Percentiles rank a stretch among this genome's conserved stretches.
These are phyloP conservation scores for Pseudozyma pruni DNA, from an alignment of 1,284 basidiomycete species.

Conservation along the genomic window DNA sequence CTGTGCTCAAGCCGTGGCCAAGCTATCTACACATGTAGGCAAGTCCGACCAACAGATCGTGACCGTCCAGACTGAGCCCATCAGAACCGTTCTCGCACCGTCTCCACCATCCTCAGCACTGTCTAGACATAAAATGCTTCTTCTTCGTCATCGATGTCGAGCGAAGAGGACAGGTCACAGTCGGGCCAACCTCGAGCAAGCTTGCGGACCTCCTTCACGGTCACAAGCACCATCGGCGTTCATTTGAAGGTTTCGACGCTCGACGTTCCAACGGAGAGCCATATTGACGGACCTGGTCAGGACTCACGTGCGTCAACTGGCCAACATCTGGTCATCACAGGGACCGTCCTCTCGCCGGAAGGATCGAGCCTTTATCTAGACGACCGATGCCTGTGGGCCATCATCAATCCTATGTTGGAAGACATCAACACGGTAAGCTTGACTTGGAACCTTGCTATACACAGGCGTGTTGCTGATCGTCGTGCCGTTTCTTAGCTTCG, in stretches of 20 bases:
- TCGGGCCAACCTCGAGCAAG: neutral
- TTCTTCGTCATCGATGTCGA: neutral
- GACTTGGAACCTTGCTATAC: neutral
- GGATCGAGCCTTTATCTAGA: neutral
- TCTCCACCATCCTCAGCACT: too few relatives aligned
- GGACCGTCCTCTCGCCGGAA: neutral
- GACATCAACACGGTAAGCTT: slow-evolving; percentile 17
- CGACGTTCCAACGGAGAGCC: neutral
- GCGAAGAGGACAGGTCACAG: neutral
- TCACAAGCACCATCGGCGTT: slow-evolving; percentile 9
- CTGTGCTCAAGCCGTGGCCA: too few relatives aligned
- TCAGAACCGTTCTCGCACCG: too few relatives aligned
- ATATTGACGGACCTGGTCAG: neutral
- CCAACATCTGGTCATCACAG: slow-evolving; percentile 5
- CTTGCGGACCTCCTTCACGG: neutral
- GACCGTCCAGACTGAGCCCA: too few relatives aligned
- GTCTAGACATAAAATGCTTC: too few relatives aligned
- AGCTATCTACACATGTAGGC: too few relatives aligned
- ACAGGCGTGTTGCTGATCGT: neutral
- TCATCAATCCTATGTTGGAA: slow-evolving; percentile 1
- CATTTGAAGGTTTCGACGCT: slow-evolving; percentile 2
- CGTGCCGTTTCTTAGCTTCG: slow-evolving; percentile 7
- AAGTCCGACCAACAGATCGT: too few relatives aligned
- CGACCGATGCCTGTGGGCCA: slow-evolving; percentile 4
- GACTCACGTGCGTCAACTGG: neutral